Conservation (phyloP, 352 stramenopile species). For the Halophytophthora polymorphica region DNA sequence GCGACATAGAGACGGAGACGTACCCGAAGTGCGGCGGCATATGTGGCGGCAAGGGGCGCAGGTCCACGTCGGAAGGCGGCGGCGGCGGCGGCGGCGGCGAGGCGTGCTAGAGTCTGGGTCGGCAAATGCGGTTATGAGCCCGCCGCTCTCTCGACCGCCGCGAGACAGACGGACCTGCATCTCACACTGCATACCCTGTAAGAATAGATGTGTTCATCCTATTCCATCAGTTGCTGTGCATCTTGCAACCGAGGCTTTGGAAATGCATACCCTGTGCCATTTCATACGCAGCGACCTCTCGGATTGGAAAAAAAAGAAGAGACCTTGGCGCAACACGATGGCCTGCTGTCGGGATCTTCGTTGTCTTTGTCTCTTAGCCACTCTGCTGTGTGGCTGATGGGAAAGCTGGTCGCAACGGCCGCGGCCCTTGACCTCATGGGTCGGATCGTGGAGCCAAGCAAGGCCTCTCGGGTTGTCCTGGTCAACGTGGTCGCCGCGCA, state of each 20-base stretch:
- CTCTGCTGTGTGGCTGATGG: too few relatives aligned
- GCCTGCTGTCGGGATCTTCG: too few relatives aligned
- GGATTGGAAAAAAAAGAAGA: constrained; percentile 12
- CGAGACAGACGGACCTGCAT: not conserved
- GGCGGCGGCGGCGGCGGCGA: not conserved
- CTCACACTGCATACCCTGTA: too few relatives aligned
- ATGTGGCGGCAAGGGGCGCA: not conserved
- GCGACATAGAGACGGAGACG: constrained; percentile 1
- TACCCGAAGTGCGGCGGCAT: constrained; percentile 53
- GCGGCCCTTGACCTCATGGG: not conserved
- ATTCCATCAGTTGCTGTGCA: too few relatives aligned
- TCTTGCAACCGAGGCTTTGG: too few relatives aligned
- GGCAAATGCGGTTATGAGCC: constrained; percentile 2
- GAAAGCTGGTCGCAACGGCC: not conserved
- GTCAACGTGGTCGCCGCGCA: constrained; percentile 19
- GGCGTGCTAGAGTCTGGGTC: too few relatives aligned
- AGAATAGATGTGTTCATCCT: too few relatives aligned
- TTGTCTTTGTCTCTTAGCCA: constrained; percentile 3
- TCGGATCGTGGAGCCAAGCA: not conserved
- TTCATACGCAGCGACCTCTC: too few relatives aligned
- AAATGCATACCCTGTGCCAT: too few relatives aligned
- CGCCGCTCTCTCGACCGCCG: not conserved
- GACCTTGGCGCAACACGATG: not conserved
- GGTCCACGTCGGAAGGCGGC: not conserved
- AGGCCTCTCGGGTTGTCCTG: constrained; percentile 2